These are phyloP conservation scores for Malassezia brasiliensis DNA, from an alignment of 1,284 basidiomycete genomes.

Conservation along the genomic window DNA sequence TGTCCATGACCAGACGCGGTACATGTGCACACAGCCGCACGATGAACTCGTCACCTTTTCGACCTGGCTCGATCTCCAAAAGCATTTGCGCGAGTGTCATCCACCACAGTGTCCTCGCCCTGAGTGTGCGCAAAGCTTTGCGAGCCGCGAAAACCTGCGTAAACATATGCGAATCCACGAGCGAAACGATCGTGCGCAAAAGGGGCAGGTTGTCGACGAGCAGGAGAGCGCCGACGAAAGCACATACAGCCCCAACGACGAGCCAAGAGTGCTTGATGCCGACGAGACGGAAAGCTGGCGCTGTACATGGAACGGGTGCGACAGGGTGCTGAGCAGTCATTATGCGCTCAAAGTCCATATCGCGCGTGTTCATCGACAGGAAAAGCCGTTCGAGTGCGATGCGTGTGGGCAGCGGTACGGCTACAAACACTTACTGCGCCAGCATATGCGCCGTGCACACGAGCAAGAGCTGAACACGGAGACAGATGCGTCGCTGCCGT, in stretches of 20 bases:
- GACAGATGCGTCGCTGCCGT: neutral
- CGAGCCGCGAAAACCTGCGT: constrained; percentile 11
- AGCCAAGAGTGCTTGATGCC: too few relatives aligned
- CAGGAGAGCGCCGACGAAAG: neutral
- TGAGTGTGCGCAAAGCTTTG: constrained; percentile 5
- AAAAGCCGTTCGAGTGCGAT: constrained; percentile 9
- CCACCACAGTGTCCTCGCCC: constrained; percentile 10
- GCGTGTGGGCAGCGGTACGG: constrained; percentile 10
- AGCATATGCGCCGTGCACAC: neutral
- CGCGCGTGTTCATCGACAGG: constrained; percentile 1
- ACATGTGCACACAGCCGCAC: constrained; percentile 11
- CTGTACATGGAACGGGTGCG: constrained; percentile 17
- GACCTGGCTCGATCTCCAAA: constrained; percentile 16
- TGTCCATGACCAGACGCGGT: constrained; percentile 8
- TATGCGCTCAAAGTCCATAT: constrained; percentile 10
- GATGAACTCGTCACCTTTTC: neutral
- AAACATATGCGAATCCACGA: constrained; percentile 4
- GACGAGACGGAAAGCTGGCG: neutral
- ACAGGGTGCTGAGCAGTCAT: neutral
- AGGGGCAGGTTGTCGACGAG: neutral
- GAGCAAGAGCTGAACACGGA: neutral
- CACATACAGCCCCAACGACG: neutral
- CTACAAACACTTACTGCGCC: constrained; percentile 12
- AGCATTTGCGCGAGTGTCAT: constrained; percentile 11
- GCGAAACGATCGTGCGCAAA: neutral